Conservation (phyloP, 139 green algal species). For the Nannochloris sp. region DNA sequence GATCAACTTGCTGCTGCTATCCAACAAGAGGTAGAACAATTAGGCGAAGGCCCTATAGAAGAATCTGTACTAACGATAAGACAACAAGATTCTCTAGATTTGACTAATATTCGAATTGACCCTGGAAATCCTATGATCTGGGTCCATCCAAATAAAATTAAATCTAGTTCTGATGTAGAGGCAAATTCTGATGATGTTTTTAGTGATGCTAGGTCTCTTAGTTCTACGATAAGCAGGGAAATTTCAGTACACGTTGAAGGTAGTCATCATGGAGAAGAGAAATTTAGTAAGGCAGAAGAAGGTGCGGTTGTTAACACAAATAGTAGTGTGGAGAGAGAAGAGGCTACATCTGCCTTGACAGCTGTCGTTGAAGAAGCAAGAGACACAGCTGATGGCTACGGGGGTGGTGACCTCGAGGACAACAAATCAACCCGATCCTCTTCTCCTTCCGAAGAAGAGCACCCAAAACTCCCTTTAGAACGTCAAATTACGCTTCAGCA, state of each 20-base stretch:
- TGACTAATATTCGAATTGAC: not conserved
- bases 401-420: not conserved
- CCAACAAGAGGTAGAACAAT: not conserved
- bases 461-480: not conserved
- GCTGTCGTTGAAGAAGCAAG: not conserved
- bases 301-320: not conserved
- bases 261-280: not conserved
- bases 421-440: not conserved
- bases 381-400: not conserved
- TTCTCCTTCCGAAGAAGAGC: not conserved
- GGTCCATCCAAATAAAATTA: constrained; percentile 3
- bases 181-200: not conserved
- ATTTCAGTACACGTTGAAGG: not conserved
- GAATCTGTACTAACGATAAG: not conserved
- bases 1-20: not conserved
- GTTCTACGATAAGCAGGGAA: too few species aligned
- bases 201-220: not conserved
- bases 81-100: constrained; percentile 13
- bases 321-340: not conserved
- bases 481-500: constrained; percentile 19
- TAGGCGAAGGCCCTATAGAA: not conserved
- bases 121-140: constrained; percentile 14
- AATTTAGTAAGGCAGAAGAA: not conserved
- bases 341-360: not conserved
- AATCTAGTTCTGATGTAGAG: not conserved